Evolutionary conservation across 75 land plant species (phyloP).

Genomic region (Pinus taeda): DNA sequence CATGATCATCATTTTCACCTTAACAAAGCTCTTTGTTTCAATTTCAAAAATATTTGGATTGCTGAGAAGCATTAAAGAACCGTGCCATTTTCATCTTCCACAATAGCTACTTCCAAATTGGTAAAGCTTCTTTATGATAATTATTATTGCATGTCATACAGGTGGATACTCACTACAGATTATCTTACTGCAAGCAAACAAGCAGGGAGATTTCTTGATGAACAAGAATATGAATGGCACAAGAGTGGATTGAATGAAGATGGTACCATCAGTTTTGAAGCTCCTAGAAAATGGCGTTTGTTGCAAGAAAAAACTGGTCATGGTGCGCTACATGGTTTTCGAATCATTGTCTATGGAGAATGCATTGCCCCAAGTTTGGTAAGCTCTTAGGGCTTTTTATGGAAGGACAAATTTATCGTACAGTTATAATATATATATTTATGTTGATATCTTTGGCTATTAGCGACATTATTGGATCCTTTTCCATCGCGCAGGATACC

Average conservation of each 20-base stretch:
- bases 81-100: not conserved
- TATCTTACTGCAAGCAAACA: conserved; percentile 59
- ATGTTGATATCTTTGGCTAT: not conserved
- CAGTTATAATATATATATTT: not conserved
- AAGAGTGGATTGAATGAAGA: conserved; percentile 58
- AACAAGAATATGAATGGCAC: conserved; percentile 81
- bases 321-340: conserved; percentile 82
- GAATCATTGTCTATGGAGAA: conserved; percentile 77
- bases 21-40: not conserved
- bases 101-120: not conserved
- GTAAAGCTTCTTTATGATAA: not conserved
- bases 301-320: conserved; percentile 61
- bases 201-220: conserved; percentile 67
- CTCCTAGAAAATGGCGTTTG: conserved; percentile 88
- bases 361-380: conserved; percentile 86
- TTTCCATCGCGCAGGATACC: conserved; percentile 56
- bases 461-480: not conserved
- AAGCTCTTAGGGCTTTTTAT: conserved; percentile 14
- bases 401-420: not conserved
- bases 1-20: conserved; percentile 1
- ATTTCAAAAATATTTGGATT: not conserved
- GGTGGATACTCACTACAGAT: conserved; percentile 81
- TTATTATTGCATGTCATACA: conserved; percentile 21
- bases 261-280: conserved; percentile 70
- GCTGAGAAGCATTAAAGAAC: not conserved